Conservation (phyloP, 1,284 basidiomycete species). For the Cutaneotrichosporon cavernicola region DNA sequence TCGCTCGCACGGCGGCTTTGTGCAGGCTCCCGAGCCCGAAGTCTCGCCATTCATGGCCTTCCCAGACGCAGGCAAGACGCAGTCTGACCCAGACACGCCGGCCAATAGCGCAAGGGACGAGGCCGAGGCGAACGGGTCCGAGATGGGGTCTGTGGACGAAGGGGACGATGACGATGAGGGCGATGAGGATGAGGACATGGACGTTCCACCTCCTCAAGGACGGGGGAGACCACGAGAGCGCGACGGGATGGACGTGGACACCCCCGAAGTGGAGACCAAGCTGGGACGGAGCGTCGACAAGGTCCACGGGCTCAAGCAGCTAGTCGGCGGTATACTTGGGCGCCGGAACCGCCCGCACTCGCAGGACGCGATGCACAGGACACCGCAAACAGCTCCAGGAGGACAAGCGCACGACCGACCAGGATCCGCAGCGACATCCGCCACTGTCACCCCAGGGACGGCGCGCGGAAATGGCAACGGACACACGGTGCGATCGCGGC, state of each 20-base stretch:
- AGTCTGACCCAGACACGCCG: constrained; percentile 15
- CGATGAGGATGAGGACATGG: constrained; percentile 9
- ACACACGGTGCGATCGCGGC: constrained; percentile 2
- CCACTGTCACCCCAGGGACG: not conserved
- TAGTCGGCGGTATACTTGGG: constrained; percentile 24
- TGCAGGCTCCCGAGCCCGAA: constrained; percentile 41
- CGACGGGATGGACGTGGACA: constrained; percentile 25
- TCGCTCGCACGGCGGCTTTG: constrained; percentile 49
- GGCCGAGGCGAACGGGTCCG: constrained; percentile 4
- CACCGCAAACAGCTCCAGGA: not conserved
- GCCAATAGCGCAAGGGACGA: constrained; percentile 10
- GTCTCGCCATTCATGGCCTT: constrained; percentile 44
- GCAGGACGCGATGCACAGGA: not conserved
- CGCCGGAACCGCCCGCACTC: constrained; percentile 13
- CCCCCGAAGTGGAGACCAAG: not conserved
- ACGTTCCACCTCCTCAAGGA: constrained; percentile 1
- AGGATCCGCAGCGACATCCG: not conserved
- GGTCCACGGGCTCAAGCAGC: constrained; percentile 12
- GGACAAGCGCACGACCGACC: constrained; percentile 8
- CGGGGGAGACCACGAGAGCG: constrained; percentile 15
- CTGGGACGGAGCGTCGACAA: not conserved
- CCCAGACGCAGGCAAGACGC: constrained; percentile 28
- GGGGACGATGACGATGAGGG: constrained; percentile 12
- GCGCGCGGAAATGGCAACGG: not conserved
- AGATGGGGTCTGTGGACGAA: constrained; percentile 3